Percentiles rank a stretch among this genome's conserved stretches.
These are phyloP conservation scores for Aspergillus niger DNA, from an alignment of 2,329 filamentous ascomycete species.

Conservation along the genomic window DNA sequence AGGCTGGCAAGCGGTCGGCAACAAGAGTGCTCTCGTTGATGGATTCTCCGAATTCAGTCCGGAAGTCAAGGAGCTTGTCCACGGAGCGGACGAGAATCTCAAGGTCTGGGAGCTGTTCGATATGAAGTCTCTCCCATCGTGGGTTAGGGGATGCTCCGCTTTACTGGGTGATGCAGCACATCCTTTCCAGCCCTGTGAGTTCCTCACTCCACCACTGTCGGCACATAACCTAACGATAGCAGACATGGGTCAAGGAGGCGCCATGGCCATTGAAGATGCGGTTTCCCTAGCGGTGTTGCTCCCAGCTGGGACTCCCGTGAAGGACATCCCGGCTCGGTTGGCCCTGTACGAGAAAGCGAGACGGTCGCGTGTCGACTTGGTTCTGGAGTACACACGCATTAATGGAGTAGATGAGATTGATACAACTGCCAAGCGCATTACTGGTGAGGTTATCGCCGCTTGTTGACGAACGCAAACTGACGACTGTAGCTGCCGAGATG, in stretches of 20 bases:
- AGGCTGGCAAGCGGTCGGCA: constrained; percentile 26
- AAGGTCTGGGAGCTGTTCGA: constrained; percentile 63
- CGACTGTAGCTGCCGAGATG: constrained; percentile 24
- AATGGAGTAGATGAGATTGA: constrained; percentile 29
- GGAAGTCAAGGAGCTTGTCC: constrained; percentile 19
- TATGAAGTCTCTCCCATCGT: constrained; percentile 60
- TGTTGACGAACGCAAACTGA: not conserved
- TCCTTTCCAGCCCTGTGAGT: constrained; percentile 59
- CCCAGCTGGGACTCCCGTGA: constrained; percentile 17
- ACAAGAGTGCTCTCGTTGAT: constrained; percentile 17
- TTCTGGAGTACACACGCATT: constrained; percentile 24
- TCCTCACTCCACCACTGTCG: too few species aligned
- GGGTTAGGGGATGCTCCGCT: constrained; percentile 55
- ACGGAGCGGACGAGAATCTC: constrained; percentile 45
- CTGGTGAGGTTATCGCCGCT: constrained; percentile 13
- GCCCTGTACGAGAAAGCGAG: constrained; percentile 24
- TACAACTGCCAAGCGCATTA: constrained; percentile 13
- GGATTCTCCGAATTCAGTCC: constrained; percentile 24
- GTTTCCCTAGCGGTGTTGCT: constrained; percentile 31
- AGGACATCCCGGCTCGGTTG: constrained; percentile 21
- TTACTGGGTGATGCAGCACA: constrained; percentile 68
- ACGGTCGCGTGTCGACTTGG: constrained; percentile 24
- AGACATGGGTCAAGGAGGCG: constrained; percentile 36
- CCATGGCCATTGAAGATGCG: constrained; percentile 38
- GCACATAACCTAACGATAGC: not conserved